phyloP scores from a whole-genome alignment of 2,329 filamentous ascomycete species.

The Botrytis tulipae region DNA sequence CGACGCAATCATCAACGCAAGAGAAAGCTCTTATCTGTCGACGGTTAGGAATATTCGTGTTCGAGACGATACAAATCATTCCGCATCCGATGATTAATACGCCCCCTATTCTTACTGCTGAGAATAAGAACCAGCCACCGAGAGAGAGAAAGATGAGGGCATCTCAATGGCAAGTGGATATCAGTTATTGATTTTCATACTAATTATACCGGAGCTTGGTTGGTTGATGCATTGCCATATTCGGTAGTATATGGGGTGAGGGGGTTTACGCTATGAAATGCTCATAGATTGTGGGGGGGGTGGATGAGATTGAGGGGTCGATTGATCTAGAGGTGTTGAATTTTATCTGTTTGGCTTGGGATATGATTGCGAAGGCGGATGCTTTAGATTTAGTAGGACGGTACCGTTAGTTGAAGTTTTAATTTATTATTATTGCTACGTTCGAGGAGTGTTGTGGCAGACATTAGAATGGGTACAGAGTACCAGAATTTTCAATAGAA shows the following conservation, averaged over 20 bases:
- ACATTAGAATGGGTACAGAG: neutral
- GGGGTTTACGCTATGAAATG: slow-evolving; percentile 49
- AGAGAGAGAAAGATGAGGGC: slow-evolving; percentile 46
- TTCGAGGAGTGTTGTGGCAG: neutral
- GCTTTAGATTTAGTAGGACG: slow-evolving; percentile 12
- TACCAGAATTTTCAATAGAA: neutral
- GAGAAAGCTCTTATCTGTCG: too few species aligned
- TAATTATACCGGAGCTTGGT: slow-evolving; percentile 26
- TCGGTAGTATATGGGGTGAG: slow-evolving; percentile 49
- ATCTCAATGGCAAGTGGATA: slow-evolving; percentile 41
- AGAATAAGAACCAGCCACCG: slow-evolving; percentile 49
- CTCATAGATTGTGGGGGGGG: slow-evolving; percentile 47
- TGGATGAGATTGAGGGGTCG: slow-evolving; percentile 16
- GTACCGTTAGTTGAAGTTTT: slow-evolving; percentile 15
- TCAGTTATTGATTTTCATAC: slow-evolving; percentile 26
- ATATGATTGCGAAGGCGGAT: neutral
- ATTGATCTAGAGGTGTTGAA: slow-evolving; percentile 6
- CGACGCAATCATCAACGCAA: slow-evolving; percentile 21
- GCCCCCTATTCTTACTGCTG: slow-evolving; percentile 48
- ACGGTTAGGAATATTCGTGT: too few species aligned
- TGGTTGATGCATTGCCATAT: slow-evolving; percentile 34
- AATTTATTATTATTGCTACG: neutral
- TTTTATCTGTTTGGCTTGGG: slow-evolving; percentile 18
- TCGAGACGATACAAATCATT: slow-evolving; percentile 29
- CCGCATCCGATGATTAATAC: slow-evolving; percentile 46